Conservation (phyloP, 257 asterid species). For the Thymus quinquecostatus region DNA sequence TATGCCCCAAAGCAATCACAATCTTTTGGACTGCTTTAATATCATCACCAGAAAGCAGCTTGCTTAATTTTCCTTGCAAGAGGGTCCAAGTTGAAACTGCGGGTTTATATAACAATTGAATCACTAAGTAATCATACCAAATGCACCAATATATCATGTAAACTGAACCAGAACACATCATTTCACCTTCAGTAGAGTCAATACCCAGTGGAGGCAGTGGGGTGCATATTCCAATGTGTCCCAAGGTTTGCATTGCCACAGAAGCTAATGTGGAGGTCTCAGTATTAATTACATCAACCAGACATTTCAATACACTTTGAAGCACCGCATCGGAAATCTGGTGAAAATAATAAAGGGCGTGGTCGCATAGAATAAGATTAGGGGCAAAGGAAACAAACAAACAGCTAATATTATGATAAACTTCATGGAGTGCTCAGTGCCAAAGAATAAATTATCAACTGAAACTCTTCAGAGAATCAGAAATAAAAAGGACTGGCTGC, state of each 20-base stretch:
- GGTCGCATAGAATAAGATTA: constrained; percentile 20
- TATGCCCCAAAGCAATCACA: constrained; percentile 89
- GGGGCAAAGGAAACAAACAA: constrained; percentile 23
- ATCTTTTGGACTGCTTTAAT: constrained; percentile 81
- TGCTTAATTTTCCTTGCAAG: constrained; percentile 62
- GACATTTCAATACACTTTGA: constrained; percentile 74
- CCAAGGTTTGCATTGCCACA: constrained; percentile 88
- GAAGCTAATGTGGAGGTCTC: constrained; percentile 85
- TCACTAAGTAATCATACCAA: constrained; percentile 25
- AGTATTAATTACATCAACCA: constrained; percentile 64
- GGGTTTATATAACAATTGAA: constrained; percentile 26
- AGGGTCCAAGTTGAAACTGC: constrained; percentile 70
- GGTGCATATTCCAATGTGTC: constrained; percentile 86
- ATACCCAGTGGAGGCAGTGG: constrained; percentile 71
- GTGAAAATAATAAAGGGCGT: constrained; percentile 29
- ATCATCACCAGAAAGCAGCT: constrained; percentile 86
- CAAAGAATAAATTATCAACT: constrained; percentile 19
- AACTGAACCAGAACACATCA: constrained; percentile 30
- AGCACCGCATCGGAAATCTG: constrained; percentile 79
- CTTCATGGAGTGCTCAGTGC: not conserved
- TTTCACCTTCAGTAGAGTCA: constrained; percentile 69
- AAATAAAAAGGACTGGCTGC: constrained; percentile 4
- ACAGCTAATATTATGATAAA: constrained; percentile 10
- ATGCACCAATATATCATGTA: constrained; percentile 26
- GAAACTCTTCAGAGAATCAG: constrained; percentile 6